Evolutionary conservation across 164 flowering plant genomes (phyloP), one percentile per base, ranked within the genome.

Genomic region (Paratinospora sagittata): DNA sequence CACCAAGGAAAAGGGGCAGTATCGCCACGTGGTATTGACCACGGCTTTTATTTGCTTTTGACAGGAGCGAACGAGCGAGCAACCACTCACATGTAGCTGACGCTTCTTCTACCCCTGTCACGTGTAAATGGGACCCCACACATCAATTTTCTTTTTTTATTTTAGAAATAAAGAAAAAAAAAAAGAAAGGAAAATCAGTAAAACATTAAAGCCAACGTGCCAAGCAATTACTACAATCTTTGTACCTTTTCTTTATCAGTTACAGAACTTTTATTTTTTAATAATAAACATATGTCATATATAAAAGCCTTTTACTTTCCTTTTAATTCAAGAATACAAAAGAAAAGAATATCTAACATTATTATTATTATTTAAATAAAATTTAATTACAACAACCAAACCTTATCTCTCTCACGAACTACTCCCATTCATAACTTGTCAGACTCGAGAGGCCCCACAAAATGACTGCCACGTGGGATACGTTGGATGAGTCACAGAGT

Each of bases 61-160:
- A 82, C 86, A 84, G 83, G 90, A 82, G 85, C 80, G 65, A 75
- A 30, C 34, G 34, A 30, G 34, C 34, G 34, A 30, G 34, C 34
- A 74, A 76, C 72, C 78, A 55, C 83, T 80, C 90, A 87, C 87
- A 85, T 87, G 75, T 36, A 34, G 79, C 90, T 87, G 88, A 87
- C 88, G 81, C 80, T 37, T 12, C 71, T 62, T 58, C 72, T 82
- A 71, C 27, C 82, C 67, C 37, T 41, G 71, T 84, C 88, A 87
- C 86, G 86, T 84, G 90, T 83, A 66, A 23, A 3, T 11, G 64
- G 75, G 82, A 65, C 67, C 83, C 80, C 75, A 77, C 76, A 21
- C 24, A 11, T 23, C 62, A 60, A 65, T 21, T n/a, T 14, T 62
- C 23, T 30, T 13, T n/a, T 11, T 55, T 58, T 27, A 52, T 12